Percentiles rank a stretch among this genome's conserved stretches.
Conservation (phyloP, 805 yeast genomes). For the Kazachstania taianensis region DNA sequence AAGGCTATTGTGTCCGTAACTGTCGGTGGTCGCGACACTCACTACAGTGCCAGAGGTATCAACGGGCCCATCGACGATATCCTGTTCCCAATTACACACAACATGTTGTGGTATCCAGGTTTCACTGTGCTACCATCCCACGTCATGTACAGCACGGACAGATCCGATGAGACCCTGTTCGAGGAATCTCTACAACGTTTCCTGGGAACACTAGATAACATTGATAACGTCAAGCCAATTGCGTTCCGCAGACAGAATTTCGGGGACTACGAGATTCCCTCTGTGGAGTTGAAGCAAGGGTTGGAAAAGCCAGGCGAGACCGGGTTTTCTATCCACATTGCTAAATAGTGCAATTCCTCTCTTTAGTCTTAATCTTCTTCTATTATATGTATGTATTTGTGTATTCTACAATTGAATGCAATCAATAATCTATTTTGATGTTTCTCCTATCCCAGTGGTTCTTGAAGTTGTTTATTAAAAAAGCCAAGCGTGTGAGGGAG, state of each 20-base stretch:
- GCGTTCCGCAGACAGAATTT: slow-evolving; percentile 14
- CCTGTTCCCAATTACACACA: slow-evolving; percentile 17
- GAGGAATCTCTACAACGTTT: slow-evolving; percentile 1
- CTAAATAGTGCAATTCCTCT: too few species aligned
- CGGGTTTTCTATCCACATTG: slow-evolving; percentile 11
- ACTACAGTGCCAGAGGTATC: slow-evolving; percentile 14
- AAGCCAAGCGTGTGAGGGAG: too few species aligned
- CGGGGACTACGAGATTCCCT: slow-evolving; percentile 16
- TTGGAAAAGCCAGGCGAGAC: slow-evolving; percentile 9
- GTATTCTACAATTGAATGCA: too few species aligned
- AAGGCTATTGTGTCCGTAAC: slow-evolving; percentile 9
- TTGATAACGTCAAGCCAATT: slow-evolving; percentile 10
- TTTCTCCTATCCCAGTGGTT: too few species aligned
- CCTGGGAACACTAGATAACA: slow-evolving; percentile 5
- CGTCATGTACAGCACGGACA: slow-evolving; percentile 7
- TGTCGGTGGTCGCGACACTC: slow-evolving; percentile 11
- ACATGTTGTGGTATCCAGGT: slow-evolving; percentile 16
- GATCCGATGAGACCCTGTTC: slow-evolving; percentile 4
- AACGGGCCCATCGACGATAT: slow-evolving; percentile 17
- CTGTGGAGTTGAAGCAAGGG: slow-evolving; percentile 10
- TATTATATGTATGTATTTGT: too few species aligned
- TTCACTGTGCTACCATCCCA: slow-evolving; percentile 15
- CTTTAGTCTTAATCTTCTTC: too few species aligned
- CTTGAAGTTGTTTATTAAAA: too few species aligned
- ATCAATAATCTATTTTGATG: too few species aligned